Base-by-base conservation (phyloP, 192 early-diverging fungal species). In the Podila horticola region DNA sequence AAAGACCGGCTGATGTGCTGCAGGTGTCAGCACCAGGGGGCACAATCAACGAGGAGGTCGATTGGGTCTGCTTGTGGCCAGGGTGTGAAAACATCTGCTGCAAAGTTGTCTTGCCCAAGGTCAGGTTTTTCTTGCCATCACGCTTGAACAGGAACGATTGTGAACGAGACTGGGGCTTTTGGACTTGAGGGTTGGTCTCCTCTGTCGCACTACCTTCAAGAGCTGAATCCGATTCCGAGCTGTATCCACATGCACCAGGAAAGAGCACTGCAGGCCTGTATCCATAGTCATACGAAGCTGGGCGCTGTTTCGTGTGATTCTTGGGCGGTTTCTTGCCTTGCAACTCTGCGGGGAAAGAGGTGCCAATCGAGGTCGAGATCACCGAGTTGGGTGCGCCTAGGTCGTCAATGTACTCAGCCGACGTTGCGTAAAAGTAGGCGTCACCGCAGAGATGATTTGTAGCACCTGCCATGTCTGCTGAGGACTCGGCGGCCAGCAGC, bases 361-460 rank as follows among this genome's bases (percentile, higher is more conserved):
- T 81, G 45, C 77, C 77, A 36, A 69, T 19, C 5, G 77, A 81
- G 7, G 77, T 81, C 19, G 77, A 81, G 48, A 81, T 81, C 31
- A 81, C 49, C 5, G 77, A 81, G 33, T 81, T 60, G 0, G 58
- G 60, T n/a, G 71, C 77, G 1, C 77, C 77, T 2, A 81, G 55
- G 6, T 66, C 77, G 30, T 69, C 77, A n/a, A 81, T 57, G 28
- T 73, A 81, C 28, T 81, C 77, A 20, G 77, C 71, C 29, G 71
- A 73, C 1, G 77, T 81, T 5, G 77, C 67, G 58, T 81, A 81
- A 55, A 72, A 81, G 58, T 73, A 73, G 10, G 66, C 34, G 10
- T 73, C 66, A 5, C 71, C 71, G 8, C 67, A 73, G 3, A 79
- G 38, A 33, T 28, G 59, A 30, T 31, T 11, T 31, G 26, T 61